phyloP scores from a whole-genome alignment of 768 basidiomycete species.

The Udeniomyces megalosporus region DNA sequence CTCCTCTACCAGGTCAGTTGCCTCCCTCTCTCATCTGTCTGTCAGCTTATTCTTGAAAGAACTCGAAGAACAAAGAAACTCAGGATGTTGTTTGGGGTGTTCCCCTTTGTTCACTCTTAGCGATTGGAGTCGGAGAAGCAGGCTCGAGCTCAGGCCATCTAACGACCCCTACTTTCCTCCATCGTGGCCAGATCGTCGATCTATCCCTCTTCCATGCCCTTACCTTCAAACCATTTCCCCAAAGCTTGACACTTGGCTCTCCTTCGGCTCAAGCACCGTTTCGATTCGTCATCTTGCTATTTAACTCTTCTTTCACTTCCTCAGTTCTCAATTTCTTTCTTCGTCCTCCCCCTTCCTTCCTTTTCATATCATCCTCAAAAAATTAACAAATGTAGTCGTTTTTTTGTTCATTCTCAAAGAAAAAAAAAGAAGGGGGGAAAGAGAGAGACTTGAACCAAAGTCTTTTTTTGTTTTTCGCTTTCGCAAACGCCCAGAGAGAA shows the following conservation, averaged over 20 bases:
- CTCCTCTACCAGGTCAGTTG: slow-evolving; percentile 38
- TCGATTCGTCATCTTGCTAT: not conserved
- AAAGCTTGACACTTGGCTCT: not conserved
- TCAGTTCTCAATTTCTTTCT: not conserved
- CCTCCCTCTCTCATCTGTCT: not conserved
- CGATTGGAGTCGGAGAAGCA: slow-evolving; percentile 24
- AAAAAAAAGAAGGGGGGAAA: slow-evolving; percentile 28
- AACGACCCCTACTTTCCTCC: not conserved
- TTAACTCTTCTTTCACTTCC: not conserved
- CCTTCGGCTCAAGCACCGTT: not conserved
- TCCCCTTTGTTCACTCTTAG: slow-evolving; percentile 4
- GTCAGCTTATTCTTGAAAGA: no score
- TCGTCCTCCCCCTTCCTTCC: not conserved
- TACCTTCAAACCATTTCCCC: not conserved
- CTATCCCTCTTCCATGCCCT: not conserved
- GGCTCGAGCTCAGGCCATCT: not conserved
- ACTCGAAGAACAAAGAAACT: no score
- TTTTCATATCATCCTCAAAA: not conserved
- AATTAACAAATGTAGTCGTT: slow-evolving; percentile 30
- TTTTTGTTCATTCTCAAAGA: slow-evolving; percentile 36
- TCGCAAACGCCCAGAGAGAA: not conserved
- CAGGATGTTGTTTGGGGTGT: no score
- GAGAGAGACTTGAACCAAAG: no score
- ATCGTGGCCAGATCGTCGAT: not conserved
- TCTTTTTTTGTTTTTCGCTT: no score